Evolutionary conservation across 83 land plant genomes (phyloP).

Genomic region (Isoetes engelmannii): DNA sequence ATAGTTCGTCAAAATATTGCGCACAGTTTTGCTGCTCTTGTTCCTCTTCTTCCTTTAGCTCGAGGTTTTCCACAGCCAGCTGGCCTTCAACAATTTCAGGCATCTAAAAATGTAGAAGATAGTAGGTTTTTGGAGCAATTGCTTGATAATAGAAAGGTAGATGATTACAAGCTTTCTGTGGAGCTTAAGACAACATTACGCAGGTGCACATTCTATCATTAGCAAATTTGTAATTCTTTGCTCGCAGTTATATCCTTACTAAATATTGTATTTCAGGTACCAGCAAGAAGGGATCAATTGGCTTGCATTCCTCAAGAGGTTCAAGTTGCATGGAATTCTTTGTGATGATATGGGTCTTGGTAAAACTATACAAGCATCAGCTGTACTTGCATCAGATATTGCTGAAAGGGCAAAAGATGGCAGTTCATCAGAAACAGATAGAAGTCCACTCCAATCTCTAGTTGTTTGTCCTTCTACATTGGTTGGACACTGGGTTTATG

Average conservation of each 20-base stretch:
- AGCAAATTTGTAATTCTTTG: conserved; percentile 2
- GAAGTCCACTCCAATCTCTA: conserved; percentile 45
- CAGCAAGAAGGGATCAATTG: conserved; percentile 98
- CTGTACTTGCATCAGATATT: conserved; percentile 86
- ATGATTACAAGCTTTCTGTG: conserved; percentile 70
- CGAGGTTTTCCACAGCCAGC: conserved; percentile 71
- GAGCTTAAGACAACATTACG: conserved; percentile 64
- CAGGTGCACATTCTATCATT: conserved; percentile 40
- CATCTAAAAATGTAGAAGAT: conserved; percentile 64
- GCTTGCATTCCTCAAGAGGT: conserved; percentile 83
- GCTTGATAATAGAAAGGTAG: conserved; percentile 85
- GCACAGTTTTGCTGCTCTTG: conserved; percentile 92
- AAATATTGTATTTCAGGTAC: conserved; percentile 45
- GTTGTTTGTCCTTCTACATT: conserved; percentile 92
- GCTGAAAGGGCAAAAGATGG: conserved; percentile 42
- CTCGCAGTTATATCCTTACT: background rate
- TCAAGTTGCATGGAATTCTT: conserved; percentile 91
- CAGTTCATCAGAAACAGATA: conserved; percentile 20
- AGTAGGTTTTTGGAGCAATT: conserved; percentile 89
- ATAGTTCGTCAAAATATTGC: conserved; percentile 87
- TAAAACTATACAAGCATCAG: conserved; percentile 91
- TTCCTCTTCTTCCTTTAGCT: conserved; percentile 92
- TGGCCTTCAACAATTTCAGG: conserved; percentile 55
- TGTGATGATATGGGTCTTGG: conserved; percentile 99
- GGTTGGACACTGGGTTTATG: conserved; percentile 96